Evolutionary conservation across 2,329 filamentous ascomycete species (phyloP).

Genomic region (Penicillium olsonii): DNA sequence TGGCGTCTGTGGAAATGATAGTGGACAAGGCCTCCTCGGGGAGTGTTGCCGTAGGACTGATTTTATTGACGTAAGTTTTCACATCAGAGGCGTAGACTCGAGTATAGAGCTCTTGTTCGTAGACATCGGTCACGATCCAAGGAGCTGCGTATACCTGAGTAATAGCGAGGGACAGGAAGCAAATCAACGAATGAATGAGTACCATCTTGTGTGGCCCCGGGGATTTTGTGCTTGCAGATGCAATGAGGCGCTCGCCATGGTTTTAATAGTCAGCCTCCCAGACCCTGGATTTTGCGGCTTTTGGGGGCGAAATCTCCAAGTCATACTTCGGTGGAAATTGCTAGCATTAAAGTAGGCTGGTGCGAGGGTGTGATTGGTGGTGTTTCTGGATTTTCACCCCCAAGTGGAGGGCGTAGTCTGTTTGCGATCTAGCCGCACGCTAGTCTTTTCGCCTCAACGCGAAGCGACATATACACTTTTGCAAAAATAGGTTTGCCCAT

Average conservation of each 20-base stretch:
- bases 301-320: constrained; percentile 2
- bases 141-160: constrained; percentile 26
- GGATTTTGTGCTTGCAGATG: not conserved
- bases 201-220: constrained; percentile 20
- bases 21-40: constrained; percentile 28
- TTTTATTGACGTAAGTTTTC: constrained; percentile 17
- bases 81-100: constrained; percentile 3
- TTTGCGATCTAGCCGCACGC: constrained; percentile 1
- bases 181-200: constrained; percentile 26
- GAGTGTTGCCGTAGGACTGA: constrained; percentile 25
- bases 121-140: constrained; percentile 34
- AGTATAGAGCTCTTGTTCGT: constrained; percentile 20
- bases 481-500: not conserved
- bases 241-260: not conserved
- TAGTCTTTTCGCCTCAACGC: constrained; percentile 6
- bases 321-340: constrained; percentile 7
- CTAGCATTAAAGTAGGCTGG: constrained; percentile 7
- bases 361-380: constrained; percentile 4
- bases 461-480: not conserved
- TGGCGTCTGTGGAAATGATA: constrained; percentile 20
- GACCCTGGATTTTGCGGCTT: constrained; percentile 1
- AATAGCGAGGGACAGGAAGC: constrained; percentile 23
- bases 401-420: not conserved
- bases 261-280: constrained; percentile 6
- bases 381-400: constrained; percentile 1